Base-by-base conservation (phyloP, 208 protist species). In the Trypanosoma rangeli region DNA sequence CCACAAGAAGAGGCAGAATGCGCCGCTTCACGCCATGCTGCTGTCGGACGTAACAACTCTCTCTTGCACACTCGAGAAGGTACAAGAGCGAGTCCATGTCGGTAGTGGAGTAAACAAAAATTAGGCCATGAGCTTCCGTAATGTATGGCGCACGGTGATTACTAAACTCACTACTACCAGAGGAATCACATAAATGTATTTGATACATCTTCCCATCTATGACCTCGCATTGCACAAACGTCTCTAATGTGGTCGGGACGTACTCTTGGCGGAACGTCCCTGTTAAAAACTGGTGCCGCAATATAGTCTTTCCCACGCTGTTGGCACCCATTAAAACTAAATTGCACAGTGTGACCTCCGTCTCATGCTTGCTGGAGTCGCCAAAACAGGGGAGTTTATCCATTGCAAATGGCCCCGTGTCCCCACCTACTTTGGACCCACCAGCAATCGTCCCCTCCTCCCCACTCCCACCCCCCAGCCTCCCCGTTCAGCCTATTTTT, bases 71-170 rank as follows among this genome's bases (percentile, higher is more conserved):
- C 20, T 67, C 44, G 13, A 55, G 56, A 46, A 90, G 64, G 55
- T 66, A 71, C 24, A 59, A 33, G 22, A 91, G 67, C 18, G 81
- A 82, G 22, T 83, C 50, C 52, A 46, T 79, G 55, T 81, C 68
- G 15, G 63, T 78, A 13, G 74, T 81, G 16, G 83, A 87, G 76
- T 90, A 94, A n/a, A 94, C 74, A 58, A 94, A 64, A 1, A 94
- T 29, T 16, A 89, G 60, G 1, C 82, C 70, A 55, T 86, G 75
- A 28, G 85, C 87, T 39, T 61, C 80, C 7, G 73, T 50, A 26
- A 93, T 54, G 61, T 93, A 90, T 13, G 83, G 65, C 7, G 77
- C 70, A 18, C 85, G 84, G 60, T 90, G 84, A 31, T 74, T 55
- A 12, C 33, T 57, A 60, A 89, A 93, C 49, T 58, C 73, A 24